Percentiles rank a stretch among this genome's conserved stretches.
These are phyloP conservation scores for Fusarium aywerte DNA, from an alignment of 2,329 filamentous ascomycete genomes.

Conservation along the genomic window DNA sequence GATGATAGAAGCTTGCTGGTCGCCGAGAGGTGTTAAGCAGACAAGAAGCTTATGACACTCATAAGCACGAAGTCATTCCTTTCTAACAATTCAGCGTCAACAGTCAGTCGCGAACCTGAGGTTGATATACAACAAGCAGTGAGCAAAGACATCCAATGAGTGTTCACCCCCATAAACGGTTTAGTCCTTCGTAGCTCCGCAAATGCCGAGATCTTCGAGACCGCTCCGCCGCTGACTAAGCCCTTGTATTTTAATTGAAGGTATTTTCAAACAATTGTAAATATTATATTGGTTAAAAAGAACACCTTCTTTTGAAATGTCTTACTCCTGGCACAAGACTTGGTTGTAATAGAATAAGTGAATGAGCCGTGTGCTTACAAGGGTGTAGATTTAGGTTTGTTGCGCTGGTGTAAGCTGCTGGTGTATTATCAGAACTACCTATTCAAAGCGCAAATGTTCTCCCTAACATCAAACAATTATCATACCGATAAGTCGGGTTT, in stretches of 20 bases:
- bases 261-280: neutral
- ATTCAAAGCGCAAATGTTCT: neutral
- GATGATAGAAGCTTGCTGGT: neutral
- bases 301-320: neutral
- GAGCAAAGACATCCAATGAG: constrained; percentile 16
- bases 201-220: constrained; percentile 30
- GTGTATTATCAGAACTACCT: neutral
- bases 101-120: neutral
- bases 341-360: neutral
- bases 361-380: neutral
- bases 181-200: constrained; percentile 32
- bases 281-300: neutral
- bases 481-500: too few relatives aligned
- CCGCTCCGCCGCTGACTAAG: constrained; percentile 35
- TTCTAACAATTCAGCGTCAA: neutral
- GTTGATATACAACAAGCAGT: constrained; percentile 16
- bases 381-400: neutral
- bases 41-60: neutral
- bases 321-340: neutral
- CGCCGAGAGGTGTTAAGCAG: neutral
- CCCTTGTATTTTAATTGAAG: neutral
- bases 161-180: constrained; percentile 27
- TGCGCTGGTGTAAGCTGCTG: neutral
- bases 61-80: neutral
- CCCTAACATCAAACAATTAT: neutral